phyloP scores from a whole-genome alignment of 345 rosid genomes.

The Pistacia integerrima region DNA sequence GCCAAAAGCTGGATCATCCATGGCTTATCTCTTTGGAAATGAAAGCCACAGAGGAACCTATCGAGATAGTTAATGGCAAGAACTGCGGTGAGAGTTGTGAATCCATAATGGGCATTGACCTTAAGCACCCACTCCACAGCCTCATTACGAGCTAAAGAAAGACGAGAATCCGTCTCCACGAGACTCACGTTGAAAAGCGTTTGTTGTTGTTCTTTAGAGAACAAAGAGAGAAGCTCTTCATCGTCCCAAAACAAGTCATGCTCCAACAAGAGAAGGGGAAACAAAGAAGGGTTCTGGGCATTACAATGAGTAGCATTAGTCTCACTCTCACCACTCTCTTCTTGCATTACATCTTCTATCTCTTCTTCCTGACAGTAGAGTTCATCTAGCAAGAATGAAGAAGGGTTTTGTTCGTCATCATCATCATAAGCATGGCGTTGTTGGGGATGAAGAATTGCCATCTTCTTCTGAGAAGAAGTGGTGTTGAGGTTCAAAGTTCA shows the following conservation, averaged over 20 bases:
- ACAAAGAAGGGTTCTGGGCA: slow-evolving; percentile 21
- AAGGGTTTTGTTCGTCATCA: slow-evolving; percentile 23
- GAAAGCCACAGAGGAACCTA: slow-evolving; percentile 59
- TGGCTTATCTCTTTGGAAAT: slow-evolving; percentile 63
- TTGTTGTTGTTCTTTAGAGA: slow-evolving; percentile 56
- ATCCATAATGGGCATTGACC: slow-evolving; percentile 65
- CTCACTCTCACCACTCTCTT: slow-evolving; percentile 27
- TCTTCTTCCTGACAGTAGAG: slow-evolving; percentile 76
- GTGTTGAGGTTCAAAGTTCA: slow-evolving; percentile 30
- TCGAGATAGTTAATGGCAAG: slow-evolving; percentile 85
- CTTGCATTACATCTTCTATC: slow-evolving; percentile 37
- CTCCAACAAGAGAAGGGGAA: slow-evolving; percentile 43
- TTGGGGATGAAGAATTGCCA: slow-evolving; percentile 50
- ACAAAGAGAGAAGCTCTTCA: slow-evolving; percentile 65
- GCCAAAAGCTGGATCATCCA: slow-evolving; percentile 94
- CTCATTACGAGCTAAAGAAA: slow-evolving; percentile 50
- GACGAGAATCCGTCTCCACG: slow-evolving; percentile 28
- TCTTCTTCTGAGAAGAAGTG: slow-evolving; percentile 47
- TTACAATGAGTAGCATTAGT: background rate
- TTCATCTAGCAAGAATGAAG: slow-evolving; percentile 49
- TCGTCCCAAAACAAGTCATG: slow-evolving; percentile 85
- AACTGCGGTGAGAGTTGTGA: slow-evolving; percentile 67
- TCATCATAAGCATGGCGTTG: slow-evolving; percentile 14
- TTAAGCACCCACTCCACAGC: slow-evolving; percentile 82
- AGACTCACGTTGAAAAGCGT: background rate